Conservation (phyloP, 2,329 filamentous ascomycete genomes). For the Gnomoniopsis smithogilvyi region DNA sequence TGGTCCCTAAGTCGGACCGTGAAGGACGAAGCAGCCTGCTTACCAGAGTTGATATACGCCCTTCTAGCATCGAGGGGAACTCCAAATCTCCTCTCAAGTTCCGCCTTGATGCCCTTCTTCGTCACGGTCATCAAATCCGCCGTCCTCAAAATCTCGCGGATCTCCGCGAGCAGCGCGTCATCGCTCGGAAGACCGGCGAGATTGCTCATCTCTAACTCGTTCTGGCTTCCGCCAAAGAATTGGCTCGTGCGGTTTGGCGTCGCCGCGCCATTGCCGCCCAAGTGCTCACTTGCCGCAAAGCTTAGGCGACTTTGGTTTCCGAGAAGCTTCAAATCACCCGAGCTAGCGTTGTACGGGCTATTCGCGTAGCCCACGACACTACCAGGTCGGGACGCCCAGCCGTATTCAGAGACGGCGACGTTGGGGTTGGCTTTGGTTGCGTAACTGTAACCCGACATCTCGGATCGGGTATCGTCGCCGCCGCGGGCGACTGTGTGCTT, state of each 20-base stretch:
- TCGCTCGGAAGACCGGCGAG: conserved; percentile 78
- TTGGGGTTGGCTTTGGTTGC: conserved; percentile 68
- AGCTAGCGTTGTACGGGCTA: conserved; percentile 47
- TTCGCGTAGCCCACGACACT: conserved; percentile 48
- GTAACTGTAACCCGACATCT: conserved; percentile 91
- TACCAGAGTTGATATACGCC: conserved; percentile 91
- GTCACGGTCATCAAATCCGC: conserved; percentile 97
- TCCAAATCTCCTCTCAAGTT: conserved; percentile 87
- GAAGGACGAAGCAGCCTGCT: conserved; percentile 33
- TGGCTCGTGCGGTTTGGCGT: conserved; percentile 60
- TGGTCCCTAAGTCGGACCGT: background rate
- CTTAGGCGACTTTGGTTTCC: conserved; percentile 68
- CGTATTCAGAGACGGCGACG: conserved; percentile 64
- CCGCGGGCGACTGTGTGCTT: conserved; percentile 71
- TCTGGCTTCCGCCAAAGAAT: conserved; percentile 52
- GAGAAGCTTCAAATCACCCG: conserved; percentile 43
- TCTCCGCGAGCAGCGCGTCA: conserved; percentile 87
- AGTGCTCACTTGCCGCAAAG: conserved; percentile 67
- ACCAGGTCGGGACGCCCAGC: conserved; percentile 54
- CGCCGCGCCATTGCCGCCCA: background rate
- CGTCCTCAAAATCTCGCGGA: conserved; percentile 85
- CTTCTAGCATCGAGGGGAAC: conserved; percentile 83
- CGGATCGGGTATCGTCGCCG: conserved; percentile 78
- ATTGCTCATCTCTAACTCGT: conserved; percentile 73
- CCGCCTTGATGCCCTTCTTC: conserved; percentile 95